Base-by-base conservation (phyloP, 805 yeast genomes). In the Candida glaebosa region DNA sequence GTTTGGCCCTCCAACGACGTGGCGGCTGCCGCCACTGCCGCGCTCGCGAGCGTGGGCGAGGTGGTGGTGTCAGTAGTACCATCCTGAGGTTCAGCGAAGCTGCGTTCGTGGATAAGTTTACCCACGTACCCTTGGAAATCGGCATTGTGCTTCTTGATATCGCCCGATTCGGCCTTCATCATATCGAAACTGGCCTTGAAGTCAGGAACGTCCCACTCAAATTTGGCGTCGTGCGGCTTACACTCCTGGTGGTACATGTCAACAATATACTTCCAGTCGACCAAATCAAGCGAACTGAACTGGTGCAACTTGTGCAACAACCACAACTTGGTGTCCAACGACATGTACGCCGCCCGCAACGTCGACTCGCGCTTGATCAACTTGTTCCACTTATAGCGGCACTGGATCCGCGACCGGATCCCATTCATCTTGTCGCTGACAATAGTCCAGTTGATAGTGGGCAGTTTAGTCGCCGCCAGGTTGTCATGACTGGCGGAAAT, bases 311-410 rank as follows among this genome's bases (percentile, higher is more conserved):
- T 53, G 40, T 58, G 56, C 22, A 67, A 48, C n/a, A 69, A 50
- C 75, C 75, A 69, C 10, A 59, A 30, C 45, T 60, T 64, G n/a
- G 66, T 62, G 5, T 53, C 54, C 3, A 49, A 38, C 31, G 57
- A 57, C 72, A 69, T 65, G 39, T 52, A 54, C 17, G 61, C 46
- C 2, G 63, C 49, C 12, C 69, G 50, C n/a, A 52, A 49, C 28
- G 54, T 48, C 17, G 66, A 56, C 46, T 82, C 84, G 44, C 84
- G 69, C 53, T 79, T 82, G 40, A 81, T 63, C 4, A 89, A 55
- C 63, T 90, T 91, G 56, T 84, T 84, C 96, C 97, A 91, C 59
- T 91, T 91, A 63, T 91, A 91, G 44, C 98, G 78, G 60, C 97
- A 90, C 63, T 91, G 98, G 49, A 91, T 90, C 51, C 98, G 74